These are phyloP conservation scores for Fusarium sp. DNA, from an alignment of 2,329 filamentous ascomycete species.

Conservation along the genomic window DNA sequence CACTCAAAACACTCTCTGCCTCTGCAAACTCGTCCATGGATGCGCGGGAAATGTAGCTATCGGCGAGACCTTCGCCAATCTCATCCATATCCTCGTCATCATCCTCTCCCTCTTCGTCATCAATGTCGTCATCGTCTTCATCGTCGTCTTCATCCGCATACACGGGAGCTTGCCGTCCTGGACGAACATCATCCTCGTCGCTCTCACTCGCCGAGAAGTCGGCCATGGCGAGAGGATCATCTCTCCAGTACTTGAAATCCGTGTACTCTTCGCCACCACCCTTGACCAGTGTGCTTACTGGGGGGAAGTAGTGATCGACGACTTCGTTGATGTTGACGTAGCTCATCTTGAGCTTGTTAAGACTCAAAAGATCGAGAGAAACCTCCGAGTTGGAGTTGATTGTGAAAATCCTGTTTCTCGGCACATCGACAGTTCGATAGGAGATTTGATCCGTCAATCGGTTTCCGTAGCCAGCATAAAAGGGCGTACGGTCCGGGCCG, in stretches of 20 bases:
- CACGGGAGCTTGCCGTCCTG: conserved; percentile 55
- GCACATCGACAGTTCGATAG: conserved; percentile 95
- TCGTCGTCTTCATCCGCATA: conserved; percentile 57
- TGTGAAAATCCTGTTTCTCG: conserved; percentile 92
- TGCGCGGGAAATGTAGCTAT: conserved; percentile 45
- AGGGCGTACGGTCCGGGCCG: conserved; percentile 76
- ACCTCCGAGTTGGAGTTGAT: conserved; percentile 99
- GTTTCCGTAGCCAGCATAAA: conserved; percentile 97
- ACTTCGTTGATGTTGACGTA: conserved; percentile 98
- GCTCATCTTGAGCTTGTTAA: conserved; percentile 95
- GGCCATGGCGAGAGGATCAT: conserved; percentile 80
- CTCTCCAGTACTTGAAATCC: conserved; percentile 96
- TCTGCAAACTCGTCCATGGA: conserved; percentile 51
- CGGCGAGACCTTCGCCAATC: conserved; percentile 46
- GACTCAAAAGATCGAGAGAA: conserved; percentile 83
- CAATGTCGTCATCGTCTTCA: conserved; percentile 56
- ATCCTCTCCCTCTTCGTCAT: conserved; percentile 55
- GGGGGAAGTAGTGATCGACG: conserved; percentile 97
- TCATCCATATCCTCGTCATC: conserved; percentile 53
- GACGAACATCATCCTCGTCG: conserved; percentile 62
- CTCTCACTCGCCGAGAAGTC: conserved; percentile 87
- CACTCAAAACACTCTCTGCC: conserved; percentile 54
- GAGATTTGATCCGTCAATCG: conserved; percentile 94
- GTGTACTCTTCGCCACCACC: conserved; percentile 94
- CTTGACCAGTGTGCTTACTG: conserved; percentile 83